A percentile compares a stretch with the other conserved stretches of the same genome.
phyloP scores from a whole-genome alignment of 441 rosid genomes.

The Manihot esculenta region DNA sequence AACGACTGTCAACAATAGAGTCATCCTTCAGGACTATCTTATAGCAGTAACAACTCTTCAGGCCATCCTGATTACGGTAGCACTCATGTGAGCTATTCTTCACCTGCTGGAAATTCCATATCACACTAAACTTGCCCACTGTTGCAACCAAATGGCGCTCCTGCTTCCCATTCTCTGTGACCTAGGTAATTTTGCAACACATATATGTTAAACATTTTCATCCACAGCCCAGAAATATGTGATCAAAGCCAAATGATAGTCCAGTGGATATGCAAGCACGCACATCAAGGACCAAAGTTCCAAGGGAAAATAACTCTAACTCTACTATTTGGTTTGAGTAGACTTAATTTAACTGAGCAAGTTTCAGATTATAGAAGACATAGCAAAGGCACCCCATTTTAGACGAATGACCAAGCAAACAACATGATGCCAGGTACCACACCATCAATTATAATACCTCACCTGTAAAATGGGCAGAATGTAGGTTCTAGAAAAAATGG shows the following conservation, averaged over 20 bases:
- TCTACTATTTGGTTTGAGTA: too few species aligned
- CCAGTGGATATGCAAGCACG: neutral
- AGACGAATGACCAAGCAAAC: too few species aligned
- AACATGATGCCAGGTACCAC: too few species aligned
- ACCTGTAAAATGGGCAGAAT: too few species aligned
- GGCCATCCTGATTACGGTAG: constrained; percentile 81
- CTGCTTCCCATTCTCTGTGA: constrained; percentile 84
- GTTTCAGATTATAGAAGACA: too few species aligned
- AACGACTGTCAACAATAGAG: constrained; percentile 93
- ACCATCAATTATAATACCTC: too few species aligned
- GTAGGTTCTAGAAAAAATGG: too few species aligned
- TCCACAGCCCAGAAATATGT: neutral
- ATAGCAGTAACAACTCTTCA: constrained; percentile 98
- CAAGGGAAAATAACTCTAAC: too few species aligned
- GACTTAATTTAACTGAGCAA: too few species aligned
- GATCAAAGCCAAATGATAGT: neutral
- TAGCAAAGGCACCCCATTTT: too few species aligned
- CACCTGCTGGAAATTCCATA: constrained; percentile 96
- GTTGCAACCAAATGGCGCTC: constrained; percentile 98
- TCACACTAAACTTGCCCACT: constrained; percentile 75
- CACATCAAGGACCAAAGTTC: neutral
- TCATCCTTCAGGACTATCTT: constrained; percentile 85
- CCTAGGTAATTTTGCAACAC: constrained; percentile 39
- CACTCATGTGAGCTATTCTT: constrained; percentile 90
- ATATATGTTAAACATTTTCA: neutral